Evolutionary conservation across 2,329 filamentous ascomycete species (phyloP).

Genomic region (Aspergillus sp.): DNA sequence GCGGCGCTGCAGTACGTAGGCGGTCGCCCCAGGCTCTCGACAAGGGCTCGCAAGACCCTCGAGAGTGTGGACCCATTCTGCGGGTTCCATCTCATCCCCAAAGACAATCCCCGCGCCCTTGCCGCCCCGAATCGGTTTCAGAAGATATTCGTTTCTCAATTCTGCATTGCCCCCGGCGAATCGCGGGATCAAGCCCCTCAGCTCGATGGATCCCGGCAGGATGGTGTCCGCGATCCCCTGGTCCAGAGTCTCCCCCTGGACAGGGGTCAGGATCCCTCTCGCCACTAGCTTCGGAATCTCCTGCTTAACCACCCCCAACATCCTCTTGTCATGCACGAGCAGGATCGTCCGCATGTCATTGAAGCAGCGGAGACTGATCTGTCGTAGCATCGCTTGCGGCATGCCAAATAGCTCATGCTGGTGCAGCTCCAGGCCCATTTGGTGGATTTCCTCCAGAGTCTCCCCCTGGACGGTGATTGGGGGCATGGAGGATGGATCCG

Average conservation of each 20-base stretch:
- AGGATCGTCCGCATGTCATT: slow-evolving; percentile 34
- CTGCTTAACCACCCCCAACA: slow-evolving; percentile 34
- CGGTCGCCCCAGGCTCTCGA: slow-evolving; percentile 4
- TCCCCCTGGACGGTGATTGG: slow-evolving; percentile 10
- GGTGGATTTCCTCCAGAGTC: slow-evolving; percentile 22
- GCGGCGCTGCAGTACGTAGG: slow-evolving; percentile 22
- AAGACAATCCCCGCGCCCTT: slow-evolving; percentile 26
- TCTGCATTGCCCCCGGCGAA: slow-evolving; percentile 1
- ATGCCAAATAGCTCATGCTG: slow-evolving; percentile 28
- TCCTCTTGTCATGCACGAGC: slow-evolving; percentile 34
- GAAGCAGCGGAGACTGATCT: slow-evolving; percentile 26
- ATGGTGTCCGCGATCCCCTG: slow-evolving; percentile 23
- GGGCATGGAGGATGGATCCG: too few species aligned
- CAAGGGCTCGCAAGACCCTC: slow-evolving; percentile 11
- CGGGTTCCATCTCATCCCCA: slow-evolving; percentile 16
- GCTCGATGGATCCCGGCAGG: slow-evolving; percentile 23
- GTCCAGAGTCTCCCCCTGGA: slow-evolving; percentile 16
- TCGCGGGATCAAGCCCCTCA: slow-evolving; percentile 13
- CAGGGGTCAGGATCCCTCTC: slow-evolving; percentile 13
- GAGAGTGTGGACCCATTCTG: slow-evolving; percentile 22
- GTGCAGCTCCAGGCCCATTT: slow-evolving; percentile 29
- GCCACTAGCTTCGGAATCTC: slow-evolving; percentile 17
- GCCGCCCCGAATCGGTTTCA: slow-evolving; percentile 24
- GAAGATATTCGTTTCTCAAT: slow-evolving; percentile 21
- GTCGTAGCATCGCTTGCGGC: slow-evolving; percentile 19